Evolutionary conservation across 306 rosid genomes (phyloP).

Genomic region (Gastrolobium bilobum): DNA sequence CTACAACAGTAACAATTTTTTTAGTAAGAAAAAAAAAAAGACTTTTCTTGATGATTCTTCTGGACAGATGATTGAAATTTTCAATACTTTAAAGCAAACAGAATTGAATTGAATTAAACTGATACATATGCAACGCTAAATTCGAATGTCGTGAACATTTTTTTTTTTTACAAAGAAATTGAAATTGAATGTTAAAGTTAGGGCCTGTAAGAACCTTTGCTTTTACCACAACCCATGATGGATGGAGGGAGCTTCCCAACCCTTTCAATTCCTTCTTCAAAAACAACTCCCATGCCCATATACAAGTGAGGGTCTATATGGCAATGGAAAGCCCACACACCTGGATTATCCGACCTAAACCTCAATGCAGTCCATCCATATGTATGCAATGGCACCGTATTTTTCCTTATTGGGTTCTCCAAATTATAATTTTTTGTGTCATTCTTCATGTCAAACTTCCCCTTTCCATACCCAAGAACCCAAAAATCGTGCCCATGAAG

Average conservation of each 20-base stretch:
- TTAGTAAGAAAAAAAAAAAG: not conserved
- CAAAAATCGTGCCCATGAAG: slow-evolving; percentile 72
- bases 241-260: slow-evolving; percentile 73
- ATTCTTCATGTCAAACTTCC: slow-evolving; percentile 57
- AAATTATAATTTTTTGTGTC: slow-evolving; percentile 73
- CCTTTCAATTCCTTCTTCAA: slow-evolving; percentile 81
- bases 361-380: slow-evolving; percentile 93
- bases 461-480: slow-evolving; percentile 64
- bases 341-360: slow-evolving; percentile 81
- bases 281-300: slow-evolving; percentile 93
- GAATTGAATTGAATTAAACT: slow-evolving; percentile 4
- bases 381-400: slow-evolving; percentile 78
- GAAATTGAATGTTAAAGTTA: slow-evolving; percentile 25
- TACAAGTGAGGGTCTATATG: slow-evolving; percentile 87
- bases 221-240: slow-evolving; percentile 85
- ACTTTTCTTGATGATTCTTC: not conserved
- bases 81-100: not conserved
- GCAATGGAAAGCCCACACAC: slow-evolving; percentile 94
- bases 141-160: not conserved
- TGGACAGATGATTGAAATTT: not conserved
- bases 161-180: not conserved
- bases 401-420: slow-evolving; percentile 85
- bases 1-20: not conserved
- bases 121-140: not conserved
- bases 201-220: slow-evolving; percentile 53